Percentiles rank a stretch among this genome's conserved stretches.
Evolutionary conservation across 2,329 filamentous ascomycete species (phyloP).

Genomic region (Pseudopyrenochaeta lycopersici): DNA sequence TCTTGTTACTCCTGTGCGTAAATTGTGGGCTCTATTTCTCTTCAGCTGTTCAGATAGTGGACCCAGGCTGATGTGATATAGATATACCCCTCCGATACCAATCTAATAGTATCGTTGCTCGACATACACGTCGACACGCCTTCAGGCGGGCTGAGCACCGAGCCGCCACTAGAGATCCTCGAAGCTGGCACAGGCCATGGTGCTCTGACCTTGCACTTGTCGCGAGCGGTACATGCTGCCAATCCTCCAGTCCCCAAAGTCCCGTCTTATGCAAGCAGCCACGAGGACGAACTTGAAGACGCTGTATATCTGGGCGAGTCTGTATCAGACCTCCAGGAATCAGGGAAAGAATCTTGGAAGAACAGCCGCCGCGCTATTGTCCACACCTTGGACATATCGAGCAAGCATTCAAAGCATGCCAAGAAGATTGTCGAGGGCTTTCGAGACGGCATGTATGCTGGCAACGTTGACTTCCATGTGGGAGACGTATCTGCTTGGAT

Average conservation of each 20-base stretch:
- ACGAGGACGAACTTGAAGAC: slow-evolving; percentile 37
- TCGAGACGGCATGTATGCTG: slow-evolving; percentile 73
- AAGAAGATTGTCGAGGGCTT: slow-evolving; percentile 72
- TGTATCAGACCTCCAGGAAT: slow-evolving; percentile 39
- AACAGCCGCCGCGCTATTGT: slow-evolving; percentile 70
- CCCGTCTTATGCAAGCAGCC: slow-evolving; percentile 13
- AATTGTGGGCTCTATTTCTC: too few species aligned
- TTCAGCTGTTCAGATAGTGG: neutral
- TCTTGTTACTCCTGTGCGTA: slow-evolving; percentile 75
- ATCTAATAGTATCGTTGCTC: slow-evolving; percentile 76
- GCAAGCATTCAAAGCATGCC: slow-evolving; percentile 70
- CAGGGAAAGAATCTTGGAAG: slow-evolving; percentile 48
- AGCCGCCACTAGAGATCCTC: slow-evolving; percentile 73
- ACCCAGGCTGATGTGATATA: slow-evolving; percentile 42
- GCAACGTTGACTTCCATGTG: slow-evolving; percentile 77
- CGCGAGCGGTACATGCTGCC: slow-evolving; percentile 77
- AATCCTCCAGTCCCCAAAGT: slow-evolving; percentile 64
- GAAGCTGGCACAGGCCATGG: slow-evolving; percentile 90
- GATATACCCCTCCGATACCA: slow-evolving; percentile 80
- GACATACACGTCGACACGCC: slow-evolving; percentile 70
- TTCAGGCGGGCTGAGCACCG: slow-evolving; percentile 41
- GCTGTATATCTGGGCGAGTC: slow-evolving; percentile 44
- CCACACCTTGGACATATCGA: slow-evolving; percentile 75
- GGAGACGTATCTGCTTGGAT: slow-evolving; percentile 73
- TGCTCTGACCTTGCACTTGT: slow-evolving; percentile 77